Conservation (phyloP, 768 basidiomycete genomes). For the Gymnopilus dilepis region DNA sequence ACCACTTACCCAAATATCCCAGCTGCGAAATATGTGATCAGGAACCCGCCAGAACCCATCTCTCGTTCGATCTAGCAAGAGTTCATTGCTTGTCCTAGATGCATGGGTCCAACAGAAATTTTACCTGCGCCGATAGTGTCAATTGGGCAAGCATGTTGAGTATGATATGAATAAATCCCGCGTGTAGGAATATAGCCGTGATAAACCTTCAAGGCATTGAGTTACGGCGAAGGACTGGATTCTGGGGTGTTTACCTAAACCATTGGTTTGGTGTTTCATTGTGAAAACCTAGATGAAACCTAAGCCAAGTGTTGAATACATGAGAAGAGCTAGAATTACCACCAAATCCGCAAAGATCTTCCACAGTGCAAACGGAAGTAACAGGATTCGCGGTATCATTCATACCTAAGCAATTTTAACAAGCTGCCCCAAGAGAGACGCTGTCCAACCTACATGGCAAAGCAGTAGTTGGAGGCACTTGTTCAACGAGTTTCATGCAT, state of each 20-base stretch:
- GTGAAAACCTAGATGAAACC: constrained; percentile 41
- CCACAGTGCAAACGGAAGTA: constrained; percentile 70
- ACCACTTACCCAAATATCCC: constrained; percentile 87
- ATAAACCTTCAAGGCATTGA: constrained; percentile 65
- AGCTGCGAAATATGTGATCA: constrained; percentile 86
- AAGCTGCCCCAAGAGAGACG: constrained; percentile 6
- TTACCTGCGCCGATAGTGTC: constrained; percentile 73
- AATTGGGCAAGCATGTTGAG: constrained; percentile 92
- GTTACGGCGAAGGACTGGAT: not conserved
- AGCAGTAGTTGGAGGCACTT: constrained; percentile 55
- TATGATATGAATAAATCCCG: constrained; percentile 90
- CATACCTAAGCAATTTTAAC: constrained; percentile 55
- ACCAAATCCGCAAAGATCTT: constrained; percentile 89
- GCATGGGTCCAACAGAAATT: not conserved
- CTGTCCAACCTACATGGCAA: constrained; percentile 58
- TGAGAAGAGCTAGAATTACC: constrained; percentile 42
- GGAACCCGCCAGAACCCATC: constrained; percentile 88
- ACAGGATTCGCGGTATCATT: constrained; percentile 87
- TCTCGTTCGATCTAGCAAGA: constrained; percentile 79
- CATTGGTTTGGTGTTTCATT: constrained; percentile 49
- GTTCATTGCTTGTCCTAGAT: not conserved
- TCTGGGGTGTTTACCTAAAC: constrained; percentile 40
- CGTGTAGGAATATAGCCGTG: constrained; percentile 90
- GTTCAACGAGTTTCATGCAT: constrained; percentile 80
- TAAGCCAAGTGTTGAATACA: not conserved